phyloP scores from a whole-genome alignment of 345 rosid genomes.

The Cardamine occulta region DNA sequence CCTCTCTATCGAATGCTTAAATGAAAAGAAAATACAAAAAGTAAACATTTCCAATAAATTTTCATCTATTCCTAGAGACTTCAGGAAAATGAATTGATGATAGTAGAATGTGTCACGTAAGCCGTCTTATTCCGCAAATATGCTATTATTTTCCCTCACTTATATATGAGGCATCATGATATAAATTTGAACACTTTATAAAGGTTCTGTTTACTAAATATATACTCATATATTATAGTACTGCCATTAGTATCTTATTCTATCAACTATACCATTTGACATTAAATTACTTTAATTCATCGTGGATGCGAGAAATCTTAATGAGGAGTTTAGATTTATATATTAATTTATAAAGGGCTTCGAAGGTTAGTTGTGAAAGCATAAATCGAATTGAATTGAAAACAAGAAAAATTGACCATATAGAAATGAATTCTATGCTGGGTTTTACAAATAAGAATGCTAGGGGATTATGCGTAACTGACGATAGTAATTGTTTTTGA shows the following conservation, averaged over 20 bases:
- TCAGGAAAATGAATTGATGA: constrained; percentile 40
- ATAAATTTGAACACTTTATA: constrained; percentile 23
- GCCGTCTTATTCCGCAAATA: too few species aligned
- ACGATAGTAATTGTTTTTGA: not conserved
- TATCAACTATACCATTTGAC: constrained; percentile 13
- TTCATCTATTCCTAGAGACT: not conserved
- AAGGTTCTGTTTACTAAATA: not conserved
- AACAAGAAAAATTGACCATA: not conserved
- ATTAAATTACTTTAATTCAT: not conserved
- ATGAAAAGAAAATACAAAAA: not conserved
- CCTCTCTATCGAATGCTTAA: too few species aligned
- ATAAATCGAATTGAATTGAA: not conserved
- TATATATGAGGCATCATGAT: too few species aligned
- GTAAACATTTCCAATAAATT: not conserved
- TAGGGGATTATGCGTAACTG: not conserved
- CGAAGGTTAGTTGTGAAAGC: not conserved
- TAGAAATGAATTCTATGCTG: not conserved
- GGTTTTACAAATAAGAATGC: not conserved
- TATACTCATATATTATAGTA: not conserved
- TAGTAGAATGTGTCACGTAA: constrained; percentile 40
- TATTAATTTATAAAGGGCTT: not conserved
- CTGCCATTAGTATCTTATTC: constrained; percentile 1
- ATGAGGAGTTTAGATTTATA: not conserved
- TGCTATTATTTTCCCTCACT: too few species aligned
- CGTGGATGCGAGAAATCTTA: not conserved